Evolutionary conservation across 1,284 basidiomycete species (phyloP), one percentile per base, ranked within the genome.

Genomic region (Apiotrichum laibachii): DNA sequence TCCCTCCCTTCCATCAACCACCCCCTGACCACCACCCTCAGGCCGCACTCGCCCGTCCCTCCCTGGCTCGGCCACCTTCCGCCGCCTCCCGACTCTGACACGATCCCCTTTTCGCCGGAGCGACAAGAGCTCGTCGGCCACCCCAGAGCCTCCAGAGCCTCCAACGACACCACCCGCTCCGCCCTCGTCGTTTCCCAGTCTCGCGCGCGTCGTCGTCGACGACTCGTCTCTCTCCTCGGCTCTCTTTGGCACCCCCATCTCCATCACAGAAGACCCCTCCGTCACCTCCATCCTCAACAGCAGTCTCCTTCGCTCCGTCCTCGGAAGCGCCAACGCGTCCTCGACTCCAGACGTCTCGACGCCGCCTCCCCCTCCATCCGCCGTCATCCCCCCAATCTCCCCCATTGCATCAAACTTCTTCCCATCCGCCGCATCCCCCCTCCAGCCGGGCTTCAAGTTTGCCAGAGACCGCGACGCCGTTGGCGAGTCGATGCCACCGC

Each of bases 41-140:
- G 64, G 57, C 48, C 58, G 64, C 42, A 60, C 62, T 50, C 66
- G 64, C 51, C 46, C 64, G n/a, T 61, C 62, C 21, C 49, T 71
- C 19, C 66, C 72, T 2, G 56, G 63, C 46, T 70, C 70, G 6
- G 67, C 67, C 7, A 71, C 71, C 5, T 71, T 72, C 35, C 64
- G 71, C 37, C 61, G 70, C 31, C 61, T 74, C 13, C 72, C 71
- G 5, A 64, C 60, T 26, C 61, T 71, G 21, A 64, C 65, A 10
- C 59, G 66, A 53, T 69, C 67, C 37, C 68, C 72, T 9, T 74
- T 74, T 53, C 60, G 66, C 16, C 62, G 67, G 13, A 52, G 59
- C 45, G 71, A 73, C 49, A 72, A 72, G 53, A 35, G 40, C 19
- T 37, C 57, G 34, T 40, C 52, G 2, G 37, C 39, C 15, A 48